phyloP scores from a whole-genome alignment of 169 alveolate genomes.

The Eimeria necatrix region DNA sequence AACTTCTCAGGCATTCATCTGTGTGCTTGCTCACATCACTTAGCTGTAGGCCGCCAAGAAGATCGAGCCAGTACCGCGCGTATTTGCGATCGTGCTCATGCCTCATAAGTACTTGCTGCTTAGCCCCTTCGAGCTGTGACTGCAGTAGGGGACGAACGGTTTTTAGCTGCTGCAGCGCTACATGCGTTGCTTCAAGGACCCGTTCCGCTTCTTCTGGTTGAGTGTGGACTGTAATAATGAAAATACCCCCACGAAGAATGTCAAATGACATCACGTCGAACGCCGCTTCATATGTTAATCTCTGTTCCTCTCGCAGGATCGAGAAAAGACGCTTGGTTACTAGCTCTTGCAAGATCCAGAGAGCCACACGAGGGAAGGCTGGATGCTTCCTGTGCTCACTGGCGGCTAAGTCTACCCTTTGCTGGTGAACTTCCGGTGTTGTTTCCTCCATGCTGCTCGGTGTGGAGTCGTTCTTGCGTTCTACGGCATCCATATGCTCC shows the following conservation, averaged over 20 bases:
- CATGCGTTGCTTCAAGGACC: slow-evolving; percentile 70
- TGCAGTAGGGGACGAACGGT: slow-evolving; percentile 69
- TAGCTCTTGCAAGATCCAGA: slow-evolving; percentile 78
- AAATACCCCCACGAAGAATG: slow-evolving; percentile 88
- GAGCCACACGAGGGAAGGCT: slow-evolving; percentile 79
- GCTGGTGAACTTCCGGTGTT: not conserved
- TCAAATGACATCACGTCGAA: slow-evolving; percentile 90
- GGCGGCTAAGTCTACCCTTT: not conserved
- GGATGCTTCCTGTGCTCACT: slow-evolving; percentile 71
- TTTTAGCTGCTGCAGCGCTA: slow-evolving; percentile 70
- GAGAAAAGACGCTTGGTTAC: slow-evolving; percentile 79
- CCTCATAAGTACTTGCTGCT: slow-evolving; percentile 68
- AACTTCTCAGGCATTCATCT: not conserved
- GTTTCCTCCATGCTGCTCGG: not conserved
- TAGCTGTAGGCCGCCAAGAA: slow-evolving; percentile 75
- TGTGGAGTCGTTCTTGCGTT: slow-evolving; percentile 2
- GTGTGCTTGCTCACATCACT: slow-evolving; percentile 50
- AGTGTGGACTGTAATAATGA: slow-evolving; percentile 88
- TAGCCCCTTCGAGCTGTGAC: slow-evolving; percentile 79
- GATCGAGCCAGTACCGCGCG: slow-evolving; percentile 80
- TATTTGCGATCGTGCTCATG: slow-evolving; percentile 66
- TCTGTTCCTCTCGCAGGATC: slow-evolving; percentile 88
- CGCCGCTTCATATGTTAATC: slow-evolving; percentile 91
- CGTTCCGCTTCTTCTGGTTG: slow-evolving; percentile 81
- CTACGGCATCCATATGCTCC: slow-evolving; percentile 54